These are phyloP conservation scores for Knoxdaviesia proteae DNA, from an alignment of 2,329 filamentous ascomycete species.

Conservation along the genomic window DNA sequence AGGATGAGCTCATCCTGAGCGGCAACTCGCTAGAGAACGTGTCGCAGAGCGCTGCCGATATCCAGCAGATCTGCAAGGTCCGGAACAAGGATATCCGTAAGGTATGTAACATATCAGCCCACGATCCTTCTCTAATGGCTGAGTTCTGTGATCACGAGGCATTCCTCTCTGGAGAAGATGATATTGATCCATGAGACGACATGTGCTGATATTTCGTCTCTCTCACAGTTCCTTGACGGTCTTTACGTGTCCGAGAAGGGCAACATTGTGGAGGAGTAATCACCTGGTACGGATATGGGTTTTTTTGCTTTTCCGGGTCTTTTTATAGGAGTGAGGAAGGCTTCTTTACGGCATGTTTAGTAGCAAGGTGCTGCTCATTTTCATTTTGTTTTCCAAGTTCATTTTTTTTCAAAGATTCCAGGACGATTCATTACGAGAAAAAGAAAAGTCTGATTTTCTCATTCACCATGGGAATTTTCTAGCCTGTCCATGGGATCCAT, in stretches of 20 bases:
- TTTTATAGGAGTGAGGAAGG: constrained; percentile 33
- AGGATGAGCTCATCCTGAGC: constrained; percentile 86
- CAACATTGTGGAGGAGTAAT: constrained; percentile 61
- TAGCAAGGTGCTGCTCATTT: constrained; percentile 26
- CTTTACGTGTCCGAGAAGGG: constrained; percentile 98
- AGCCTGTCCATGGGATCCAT: constrained; percentile 1
- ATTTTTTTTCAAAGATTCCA: background rate
- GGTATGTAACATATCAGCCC: constrained; percentile 25
- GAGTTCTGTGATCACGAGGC: too few relatives aligned
- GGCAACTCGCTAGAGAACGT: constrained; percentile 96
- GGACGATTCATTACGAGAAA: constrained; percentile 5
- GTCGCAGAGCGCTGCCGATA: constrained; percentile 94
- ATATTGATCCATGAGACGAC: background rate
- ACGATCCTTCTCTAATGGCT: background rate
- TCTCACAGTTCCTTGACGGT: constrained; percentile 84
- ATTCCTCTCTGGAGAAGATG: background rate
- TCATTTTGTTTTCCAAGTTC: constrained; percentile 6
- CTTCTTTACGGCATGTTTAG: constrained; percentile 34
- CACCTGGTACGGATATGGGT: constrained; percentile 19
- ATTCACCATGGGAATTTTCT: background rate
- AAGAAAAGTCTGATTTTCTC: constrained; percentile 5
- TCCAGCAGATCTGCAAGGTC: constrained; percentile 98
- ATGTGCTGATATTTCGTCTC: constrained; percentile 7
- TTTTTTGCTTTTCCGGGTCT: constrained; percentile 37
- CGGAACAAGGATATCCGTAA: constrained; percentile 99